Evolutionary conservation across 2,329 filamentous ascomycete species (phyloP).

Genomic region (Shiraia bambusicola): DNA sequence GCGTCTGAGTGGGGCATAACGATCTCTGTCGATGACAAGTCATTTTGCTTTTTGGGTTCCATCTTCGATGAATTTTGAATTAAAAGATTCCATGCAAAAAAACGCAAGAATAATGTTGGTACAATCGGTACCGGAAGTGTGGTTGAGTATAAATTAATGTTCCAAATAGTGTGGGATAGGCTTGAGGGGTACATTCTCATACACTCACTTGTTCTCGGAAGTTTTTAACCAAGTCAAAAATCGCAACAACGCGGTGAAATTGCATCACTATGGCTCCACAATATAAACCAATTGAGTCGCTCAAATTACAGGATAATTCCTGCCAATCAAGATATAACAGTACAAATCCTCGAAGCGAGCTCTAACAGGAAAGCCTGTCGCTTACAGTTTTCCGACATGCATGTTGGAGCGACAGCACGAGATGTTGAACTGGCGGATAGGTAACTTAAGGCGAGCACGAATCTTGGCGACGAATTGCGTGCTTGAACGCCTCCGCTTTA

Average conservation of each 20-base stretch:
- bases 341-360: neutral
- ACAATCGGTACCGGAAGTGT: neutral
- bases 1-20: slow-evolving; percentile 11
- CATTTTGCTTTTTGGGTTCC: slow-evolving; percentile 4
- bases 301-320: too few relatives aligned
- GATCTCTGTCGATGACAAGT: slow-evolving; percentile 9
- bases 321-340: too few relatives aligned
- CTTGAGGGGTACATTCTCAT: too few relatives aligned
- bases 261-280: too few relatives aligned
- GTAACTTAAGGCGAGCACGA: slow-evolving; percentile 21
- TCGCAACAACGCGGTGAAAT: too few relatives aligned
- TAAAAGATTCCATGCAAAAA: neutral
- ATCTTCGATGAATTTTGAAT: slow-evolving; percentile 1
- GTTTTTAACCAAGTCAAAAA: too few relatives aligned
- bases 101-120: too few relatives aligned
- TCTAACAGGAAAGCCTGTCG: slow-evolving; percentile 1
- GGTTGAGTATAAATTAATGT: neutral
- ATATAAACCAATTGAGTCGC: neutral
- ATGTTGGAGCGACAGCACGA: neutral
- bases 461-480: slow-evolving; percentile 29
- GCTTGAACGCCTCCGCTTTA: slow-evolving; percentile 18
- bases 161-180: neutral
- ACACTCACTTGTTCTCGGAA: too few relatives aligned
- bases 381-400: slow-evolving; percentile 2
- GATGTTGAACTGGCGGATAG: slow-evolving; percentile 5